Evolutionary conservation across 495 filamentous ascomycete species (phyloP).

Genomic region (Annulohypoxylon moriforme): DNA sequence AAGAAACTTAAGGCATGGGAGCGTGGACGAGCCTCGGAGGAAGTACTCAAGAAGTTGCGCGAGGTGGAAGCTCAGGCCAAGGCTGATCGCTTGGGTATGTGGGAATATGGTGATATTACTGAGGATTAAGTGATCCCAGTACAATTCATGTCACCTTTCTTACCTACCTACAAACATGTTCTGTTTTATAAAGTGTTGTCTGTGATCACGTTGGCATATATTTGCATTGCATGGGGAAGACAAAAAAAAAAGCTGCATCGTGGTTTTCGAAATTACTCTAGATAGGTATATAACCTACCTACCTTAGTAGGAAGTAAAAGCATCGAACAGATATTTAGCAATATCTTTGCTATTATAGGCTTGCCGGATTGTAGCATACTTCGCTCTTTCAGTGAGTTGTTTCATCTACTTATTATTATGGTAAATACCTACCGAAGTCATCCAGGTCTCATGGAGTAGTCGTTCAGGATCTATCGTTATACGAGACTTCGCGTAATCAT

Average conservation of each 20-base stretch:
- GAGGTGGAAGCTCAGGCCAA: constrained; percentile 80
- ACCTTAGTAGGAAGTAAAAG: constrained; percentile 8
- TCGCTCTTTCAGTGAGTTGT: neutral
- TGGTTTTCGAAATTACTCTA: constrained; percentile 9
- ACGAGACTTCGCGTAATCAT: constrained; percentile 10
- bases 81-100: constrained; percentile 82
- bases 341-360: neutral
- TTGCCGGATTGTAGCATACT: neutral
- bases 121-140: constrained; percentile 70
- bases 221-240: constrained; percentile 36
- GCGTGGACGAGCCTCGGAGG: constrained; percentile 69
- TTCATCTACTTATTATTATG: neutral
- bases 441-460: neutral
- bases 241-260: constrained; percentile 28
- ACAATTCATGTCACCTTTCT: neutral
- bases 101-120: constrained; percentile 97
- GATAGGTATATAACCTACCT: constrained; percentile 5
- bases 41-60: constrained; percentile 74
- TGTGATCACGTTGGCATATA: constrained; percentile 19
- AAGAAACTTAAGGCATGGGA: constrained; percentile 92
- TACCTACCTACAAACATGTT: neutral
- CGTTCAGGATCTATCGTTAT: neutral
- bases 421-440: neutral
- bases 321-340: constrained; percentile 2
- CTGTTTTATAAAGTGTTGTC: constrained; percentile 10